These are phyloP conservation scores for Lyophyllum atratum DNA, from an alignment of 768 basidiomycete species.

Conservation along the genomic window DNA sequence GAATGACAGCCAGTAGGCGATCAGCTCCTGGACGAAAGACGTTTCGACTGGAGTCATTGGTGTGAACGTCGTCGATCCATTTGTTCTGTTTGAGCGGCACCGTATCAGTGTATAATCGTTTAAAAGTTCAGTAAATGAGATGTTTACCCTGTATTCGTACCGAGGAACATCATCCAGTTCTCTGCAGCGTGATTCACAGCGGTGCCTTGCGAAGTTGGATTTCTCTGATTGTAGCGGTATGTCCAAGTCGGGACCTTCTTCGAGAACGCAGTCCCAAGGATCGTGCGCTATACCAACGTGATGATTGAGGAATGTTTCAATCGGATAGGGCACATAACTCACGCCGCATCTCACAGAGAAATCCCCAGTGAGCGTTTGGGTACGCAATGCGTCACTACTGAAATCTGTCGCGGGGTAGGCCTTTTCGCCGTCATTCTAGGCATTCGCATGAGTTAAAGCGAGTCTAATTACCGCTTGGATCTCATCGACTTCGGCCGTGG, in stretches of 20 bases:
- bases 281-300: slow-evolving; percentile 35
- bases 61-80: slow-evolving; percentile 13
- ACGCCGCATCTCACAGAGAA: slow-evolving; percentile 54
- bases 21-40: slow-evolving; percentile 59
- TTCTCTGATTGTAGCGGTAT: slow-evolving; percentile 61
- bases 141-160: slow-evolving; percentile 59
- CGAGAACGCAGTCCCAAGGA: slow-evolving; percentile 45
- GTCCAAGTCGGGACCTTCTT: slow-evolving; percentile 43
- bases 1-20: slow-evolving; percentile 69
- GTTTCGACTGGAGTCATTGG: slow-evolving; percentile 41
- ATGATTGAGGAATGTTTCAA: neutral
- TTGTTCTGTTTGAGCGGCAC: slow-evolving; percentile 9
- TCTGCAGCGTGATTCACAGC: slow-evolving; percentile 55
- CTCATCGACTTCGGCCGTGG: slow-evolving; percentile 36
- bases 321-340: slow-evolving; percentile 22
- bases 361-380: slow-evolving; percentile 52
- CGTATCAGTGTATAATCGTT: neutral
- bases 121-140: neutral
- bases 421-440: slow-evolving; percentile 14
- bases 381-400: slow-evolving; percentile 39
- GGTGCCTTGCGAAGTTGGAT: slow-evolving; percentile 39
- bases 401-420: slow-evolving; percentile 47
- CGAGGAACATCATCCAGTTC: slow-evolving; percentile 71
- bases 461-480: slow-evolving; percentile 29
- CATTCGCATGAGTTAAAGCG: neutral